Percentiles rank a stretch among this genome's conserved stretches.
phyloP scores from a whole-genome alignment of 83 land plant genomes.

The Diphasiastrum complanatum region DNA sequence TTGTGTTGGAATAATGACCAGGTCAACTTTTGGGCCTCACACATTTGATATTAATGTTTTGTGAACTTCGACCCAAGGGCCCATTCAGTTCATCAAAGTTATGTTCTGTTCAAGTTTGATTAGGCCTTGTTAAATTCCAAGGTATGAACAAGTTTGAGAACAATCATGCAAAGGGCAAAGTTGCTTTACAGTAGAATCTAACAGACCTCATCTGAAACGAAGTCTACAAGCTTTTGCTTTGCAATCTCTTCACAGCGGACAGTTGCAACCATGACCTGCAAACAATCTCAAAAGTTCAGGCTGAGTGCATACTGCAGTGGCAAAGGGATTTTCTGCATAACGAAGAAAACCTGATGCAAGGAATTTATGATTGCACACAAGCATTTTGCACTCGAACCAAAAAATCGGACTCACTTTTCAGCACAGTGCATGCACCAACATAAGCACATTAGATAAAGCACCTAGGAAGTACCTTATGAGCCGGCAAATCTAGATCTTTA shows the following conservation, averaged over 20 bases:
- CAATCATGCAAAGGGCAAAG: too few relatives aligned
- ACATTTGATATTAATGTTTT: too few relatives aligned
- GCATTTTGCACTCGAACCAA: background rate
- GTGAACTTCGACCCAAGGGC: too few relatives aligned
- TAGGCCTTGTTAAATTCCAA: too few relatives aligned
- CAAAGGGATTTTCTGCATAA: background rate
- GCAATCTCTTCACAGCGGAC: conserved; percentile 97
- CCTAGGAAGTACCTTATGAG: too few relatives aligned
- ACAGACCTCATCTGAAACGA: conserved; percentile 56
- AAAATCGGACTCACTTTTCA: background rate
- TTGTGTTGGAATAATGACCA: too few relatives aligned
- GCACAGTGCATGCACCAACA: background rate
- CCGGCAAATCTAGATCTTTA: conserved; percentile 86
- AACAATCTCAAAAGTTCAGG: background rate
- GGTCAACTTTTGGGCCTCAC: too few relatives aligned
- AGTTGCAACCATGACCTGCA: conserved; percentile 94
- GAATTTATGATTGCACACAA: background rate
- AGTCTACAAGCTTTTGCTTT: conserved; percentile 52
- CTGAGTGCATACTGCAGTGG: background rate
- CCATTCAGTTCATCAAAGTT: too few relatives aligned
- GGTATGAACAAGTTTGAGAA: too few relatives aligned
- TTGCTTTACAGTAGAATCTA: too few relatives aligned
- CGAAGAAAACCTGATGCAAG: background rate
- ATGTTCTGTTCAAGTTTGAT: too few relatives aligned
- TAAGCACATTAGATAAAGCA: too few relatives aligned